Conservation (phyloP, 805 yeast species). For the Pichia heedii region DNA sequence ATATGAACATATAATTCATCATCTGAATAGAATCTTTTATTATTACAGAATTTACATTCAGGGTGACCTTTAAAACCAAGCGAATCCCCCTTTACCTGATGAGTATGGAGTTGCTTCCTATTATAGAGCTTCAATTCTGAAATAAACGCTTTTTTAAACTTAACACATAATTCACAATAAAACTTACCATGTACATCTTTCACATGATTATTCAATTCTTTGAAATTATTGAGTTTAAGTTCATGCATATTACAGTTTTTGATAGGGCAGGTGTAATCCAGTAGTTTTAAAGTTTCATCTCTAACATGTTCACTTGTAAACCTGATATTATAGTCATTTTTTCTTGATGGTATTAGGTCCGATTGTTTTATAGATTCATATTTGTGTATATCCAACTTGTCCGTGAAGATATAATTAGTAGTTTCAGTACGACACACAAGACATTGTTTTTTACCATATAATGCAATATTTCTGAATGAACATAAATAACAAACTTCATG, state of each 20-base stretch:
- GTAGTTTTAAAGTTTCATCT: slow-evolving; percentile 40
- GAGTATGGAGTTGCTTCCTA: slow-evolving; percentile 54
- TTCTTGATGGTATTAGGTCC: slow-evolving; percentile 10
- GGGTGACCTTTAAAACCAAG: slow-evolving; percentile 87
- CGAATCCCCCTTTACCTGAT: slow-evolving; percentile 65
- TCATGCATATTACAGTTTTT: slow-evolving; percentile 13
- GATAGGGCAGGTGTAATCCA: slow-evolving; percentile 50
- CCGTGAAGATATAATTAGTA: slow-evolving; percentile 48
- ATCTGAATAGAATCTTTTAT: slow-evolving; percentile 70
- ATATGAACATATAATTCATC: slow-evolving; percentile 81
- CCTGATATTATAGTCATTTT: slow-evolving; percentile 43
- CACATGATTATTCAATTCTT: slow-evolving; percentile 56
- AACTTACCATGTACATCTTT: slow-evolving; percentile 51
- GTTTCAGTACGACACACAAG: slow-evolving; percentile 75
- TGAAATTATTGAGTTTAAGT: slow-evolving; percentile 37
- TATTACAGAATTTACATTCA: slow-evolving; percentile 69
- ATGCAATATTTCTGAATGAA: slow-evolving; percentile 71
- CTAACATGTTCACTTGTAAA: slow-evolving; percentile 49
- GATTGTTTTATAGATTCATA: slow-evolving; percentile 12
- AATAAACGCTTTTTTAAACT: slow-evolving; percentile 70
- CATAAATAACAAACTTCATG: slow-evolving; percentile 81
- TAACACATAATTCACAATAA: slow-evolving; percentile 69
- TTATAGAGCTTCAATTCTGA: slow-evolving; percentile 58
- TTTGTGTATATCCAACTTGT: slow-evolving; percentile 34
- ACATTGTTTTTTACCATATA: slow-evolving; percentile 68